phyloP scores from a whole-genome alignment of 257 asterid genomes.

The Dorcoceras hygrometricum region DNA sequence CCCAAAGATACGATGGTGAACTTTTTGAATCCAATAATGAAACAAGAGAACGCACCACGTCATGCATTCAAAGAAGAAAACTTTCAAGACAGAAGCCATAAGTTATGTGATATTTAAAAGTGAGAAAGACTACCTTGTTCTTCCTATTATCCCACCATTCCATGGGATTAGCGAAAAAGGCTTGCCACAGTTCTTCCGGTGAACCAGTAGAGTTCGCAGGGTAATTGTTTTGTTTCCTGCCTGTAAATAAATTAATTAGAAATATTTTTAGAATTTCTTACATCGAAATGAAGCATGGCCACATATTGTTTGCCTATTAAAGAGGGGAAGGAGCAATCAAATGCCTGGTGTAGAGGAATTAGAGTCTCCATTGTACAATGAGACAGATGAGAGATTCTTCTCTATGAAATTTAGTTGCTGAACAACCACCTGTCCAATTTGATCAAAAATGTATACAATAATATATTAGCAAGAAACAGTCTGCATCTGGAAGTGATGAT shows the following conservation, averaged over 20 bases:
- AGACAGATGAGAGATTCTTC: constrained; percentile 43
- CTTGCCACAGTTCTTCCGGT: constrained; percentile 92
- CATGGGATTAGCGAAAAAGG: constrained; percentile 82
- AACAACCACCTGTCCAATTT: constrained; percentile 70
- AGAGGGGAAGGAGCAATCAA: not conserved
- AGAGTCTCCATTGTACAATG: constrained; percentile 60
- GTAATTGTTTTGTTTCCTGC: constrained; percentile 42
- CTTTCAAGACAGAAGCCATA: constrained; percentile 3
- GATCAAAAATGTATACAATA: constrained; percentile 3
- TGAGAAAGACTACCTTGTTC: constrained; percentile 60
- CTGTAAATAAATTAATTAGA: constrained; percentile 37
- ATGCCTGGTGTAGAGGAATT: constrained; percentile 41
- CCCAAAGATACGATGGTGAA: not conserved
- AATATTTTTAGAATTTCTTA: constrained; percentile 4
- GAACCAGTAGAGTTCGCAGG: constrained; percentile 62
- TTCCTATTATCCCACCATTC: constrained; percentile 99
- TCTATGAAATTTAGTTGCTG: constrained; percentile 81
- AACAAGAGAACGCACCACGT: not conserved
- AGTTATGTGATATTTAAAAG: not conserved
- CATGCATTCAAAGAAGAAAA: not conserved
- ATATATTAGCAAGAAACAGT: constrained; percentile 4
- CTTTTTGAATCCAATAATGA: too few relatives aligned
- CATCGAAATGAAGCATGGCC: constrained; percentile 11
- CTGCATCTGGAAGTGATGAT: constrained; percentile 9
- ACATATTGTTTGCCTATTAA: not conserved